Evolutionary conservation across 768 basidiomycete genomes (phyloP), one percentile per base, ranked within the genome.

Genomic region (Trichaptum fuscoviolaceum): DNA sequence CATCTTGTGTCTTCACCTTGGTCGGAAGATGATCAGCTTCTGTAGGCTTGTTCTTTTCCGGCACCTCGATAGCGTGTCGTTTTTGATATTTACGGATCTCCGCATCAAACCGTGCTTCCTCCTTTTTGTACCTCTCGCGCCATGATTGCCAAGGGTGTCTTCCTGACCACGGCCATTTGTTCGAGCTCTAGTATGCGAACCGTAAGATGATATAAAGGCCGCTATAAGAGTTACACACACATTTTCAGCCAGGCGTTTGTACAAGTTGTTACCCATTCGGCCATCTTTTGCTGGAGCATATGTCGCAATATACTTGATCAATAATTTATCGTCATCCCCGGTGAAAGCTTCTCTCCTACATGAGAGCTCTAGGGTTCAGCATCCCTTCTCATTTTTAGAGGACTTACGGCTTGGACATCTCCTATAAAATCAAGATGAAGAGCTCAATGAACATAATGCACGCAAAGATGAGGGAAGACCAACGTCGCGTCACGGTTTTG

Each of bases 121-220:
- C 77, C 68, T 78, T 84, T 67, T 72, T 76, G 69, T 89, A 90
- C n/a, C 82, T 79, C 60, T 85, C 81, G 25, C 86, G 82, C 89
- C 89, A 90, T 4, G 86, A 86, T n/a, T 79, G 78, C 84, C 80
- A 85, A 2, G 86, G 2, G 72, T 88, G 89, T 7, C 73, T 75
- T 20, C 62, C 67, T n/a, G 81, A 74, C 85, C 86, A 89, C 12
- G 78, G 74, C 85, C 86, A 88, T 67, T 72, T 74, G 0, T 71
- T 69, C 0, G 77, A 66, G 25, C 67, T 73, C 85, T 86, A 67
- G 35, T n/a, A 63, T 17, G 63, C 7, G 35, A 30, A 3, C 30
- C 30, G 30, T 30, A 3, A 15, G 59, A 25, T 61, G 24, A 34
- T 15, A 17, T 18, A 23, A 6, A 17, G 9, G 10, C 15, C 59